A percentile compares a stretch with the other conserved stretches of the same genome.
These are phyloP conservation scores for Gossypium schwendimanii DNA, from an alignment of 441 rosid species.

Conservation along the genomic window DNA sequence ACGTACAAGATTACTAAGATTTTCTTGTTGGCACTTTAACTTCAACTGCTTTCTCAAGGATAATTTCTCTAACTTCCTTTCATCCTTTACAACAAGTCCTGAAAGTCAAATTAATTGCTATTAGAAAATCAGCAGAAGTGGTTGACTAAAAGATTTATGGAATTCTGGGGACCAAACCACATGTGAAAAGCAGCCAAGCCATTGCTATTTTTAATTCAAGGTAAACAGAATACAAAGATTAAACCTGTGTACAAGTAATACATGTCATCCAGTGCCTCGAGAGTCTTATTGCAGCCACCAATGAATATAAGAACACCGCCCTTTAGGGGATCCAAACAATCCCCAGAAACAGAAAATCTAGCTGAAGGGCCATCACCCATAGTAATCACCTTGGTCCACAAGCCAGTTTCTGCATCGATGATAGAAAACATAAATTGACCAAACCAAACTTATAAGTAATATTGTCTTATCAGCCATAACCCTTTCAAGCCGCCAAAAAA, in stretches of 20 bases:
- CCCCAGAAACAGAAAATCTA: slow-evolving; percentile 85
- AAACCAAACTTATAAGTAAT: background rate
- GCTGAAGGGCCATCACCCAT: slow-evolving; percentile 78
- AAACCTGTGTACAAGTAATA: slow-evolving; percentile 82
- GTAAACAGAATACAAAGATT: slow-evolving; percentile 7
- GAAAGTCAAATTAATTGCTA: slow-evolving; percentile 13
- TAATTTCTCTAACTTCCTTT: slow-evolving; percentile 53
- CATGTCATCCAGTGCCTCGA: slow-evolving; percentile 90
- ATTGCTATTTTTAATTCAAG: slow-evolving; percentile 9
- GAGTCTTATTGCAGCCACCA: slow-evolving; percentile 91
- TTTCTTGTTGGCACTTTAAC: slow-evolving; percentile 83
- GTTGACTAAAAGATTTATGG: background rate
- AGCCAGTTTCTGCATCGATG: slow-evolving; percentile 51
- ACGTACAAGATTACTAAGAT: slow-evolving; percentile 33
- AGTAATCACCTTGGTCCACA: slow-evolving; percentile 71
- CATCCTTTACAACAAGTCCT: slow-evolving; percentile 58
- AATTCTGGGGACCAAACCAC: slow-evolving; percentile 6
- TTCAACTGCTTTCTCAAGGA: slow-evolving; percentile 88
- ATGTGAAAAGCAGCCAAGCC: background rate
- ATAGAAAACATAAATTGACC: background rate
- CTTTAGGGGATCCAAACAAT: slow-evolving; percentile 74
- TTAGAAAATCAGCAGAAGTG: slow-evolving; percentile 11
- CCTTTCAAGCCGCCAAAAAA: background rate
- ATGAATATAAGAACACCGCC: slow-evolving; percentile 66
- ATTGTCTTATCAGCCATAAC: background rate